phyloP scores from a whole-genome alignment of 768 basidiomycete species.

The Russula brevipes region DNA sequence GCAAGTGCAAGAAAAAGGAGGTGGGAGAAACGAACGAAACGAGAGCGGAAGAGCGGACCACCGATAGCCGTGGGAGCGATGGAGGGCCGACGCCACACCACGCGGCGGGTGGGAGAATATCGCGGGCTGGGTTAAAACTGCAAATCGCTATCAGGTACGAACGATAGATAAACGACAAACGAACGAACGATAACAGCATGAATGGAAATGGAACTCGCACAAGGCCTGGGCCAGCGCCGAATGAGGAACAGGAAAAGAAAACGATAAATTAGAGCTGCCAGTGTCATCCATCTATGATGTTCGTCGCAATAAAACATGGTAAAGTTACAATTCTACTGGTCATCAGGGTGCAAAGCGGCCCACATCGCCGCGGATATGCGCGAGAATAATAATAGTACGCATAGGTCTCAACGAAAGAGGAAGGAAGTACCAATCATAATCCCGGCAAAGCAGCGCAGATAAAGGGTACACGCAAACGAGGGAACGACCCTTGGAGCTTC shows the following conservation, averaged over 20 bases:
- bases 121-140: no score
- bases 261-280: slow-evolving; percentile 10
- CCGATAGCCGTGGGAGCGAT: no score
- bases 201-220: neutral
- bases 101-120: no score
- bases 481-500: neutral
- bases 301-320: neutral
- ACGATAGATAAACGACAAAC: no score
- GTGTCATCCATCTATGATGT: slow-evolving; percentile 9
- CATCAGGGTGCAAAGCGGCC: neutral
- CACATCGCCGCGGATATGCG: no score
- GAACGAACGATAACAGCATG: neutral
- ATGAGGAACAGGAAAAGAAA: neutral
- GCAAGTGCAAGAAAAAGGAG: no score
- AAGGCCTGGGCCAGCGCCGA: neutral
- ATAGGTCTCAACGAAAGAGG: neutral
- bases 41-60: no score
- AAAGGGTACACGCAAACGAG: neutral
- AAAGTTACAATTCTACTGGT: slow-evolving; percentile 9
- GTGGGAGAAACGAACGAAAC: no score
- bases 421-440: neutral
- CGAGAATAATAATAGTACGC: neutral
- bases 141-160: no score
- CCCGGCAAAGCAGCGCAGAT: neutral
- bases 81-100: no score